Base-by-base conservation (phyloP, 306 rosid species). In the Quillaja saponaria region DNA sequence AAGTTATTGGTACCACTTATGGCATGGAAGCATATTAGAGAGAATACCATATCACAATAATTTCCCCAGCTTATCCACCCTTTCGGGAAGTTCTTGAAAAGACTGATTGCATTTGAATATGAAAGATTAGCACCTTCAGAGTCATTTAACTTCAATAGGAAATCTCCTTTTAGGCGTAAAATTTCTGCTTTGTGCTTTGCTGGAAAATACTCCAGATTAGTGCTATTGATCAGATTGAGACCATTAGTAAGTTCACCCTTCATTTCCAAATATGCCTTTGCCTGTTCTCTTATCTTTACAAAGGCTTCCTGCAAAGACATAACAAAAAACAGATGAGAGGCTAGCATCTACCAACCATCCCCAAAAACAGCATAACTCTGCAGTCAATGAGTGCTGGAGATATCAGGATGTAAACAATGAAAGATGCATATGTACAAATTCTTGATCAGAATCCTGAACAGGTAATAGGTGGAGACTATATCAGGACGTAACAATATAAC, bases 61-160 rank as follows among this genome's bases (percentile, higher is more conserved):
- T 81, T 82, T 77, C 99, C 99, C 99, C 99, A 94, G 82, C 99
- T 87, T 81, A 89, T 94, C 99, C 99, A 94, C 65, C 99, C 99
- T 81, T 90, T 94, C 9, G 99, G 97, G 81, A 90, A 76, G 75
- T 77, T 89, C 75, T 90, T 89, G 82, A 87, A 89, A 67, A 90
- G 85, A 75, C 58, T 87, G 72, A 94, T 87, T 56, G 95, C 95
- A 69, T 61, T 81, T 18, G 99, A 94, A 80, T 87, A 94, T n/a
- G 86, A 63, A 71, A 63, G 69, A 80, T 94, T 94, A 41, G 97
- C 97, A 72, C 53, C 34, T 53, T 87, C 99, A 19, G 95, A 80
- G 49, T 94, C 97, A 71, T 78, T 81, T 80, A 89, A 59, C 73
- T 90, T 94, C 47, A 94, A 66, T 67, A 83, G 61, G 81, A 94